Evolutionary conservation across 345 rosid species (phyloP).

Genomic region (Rhizophora mangle): DNA sequence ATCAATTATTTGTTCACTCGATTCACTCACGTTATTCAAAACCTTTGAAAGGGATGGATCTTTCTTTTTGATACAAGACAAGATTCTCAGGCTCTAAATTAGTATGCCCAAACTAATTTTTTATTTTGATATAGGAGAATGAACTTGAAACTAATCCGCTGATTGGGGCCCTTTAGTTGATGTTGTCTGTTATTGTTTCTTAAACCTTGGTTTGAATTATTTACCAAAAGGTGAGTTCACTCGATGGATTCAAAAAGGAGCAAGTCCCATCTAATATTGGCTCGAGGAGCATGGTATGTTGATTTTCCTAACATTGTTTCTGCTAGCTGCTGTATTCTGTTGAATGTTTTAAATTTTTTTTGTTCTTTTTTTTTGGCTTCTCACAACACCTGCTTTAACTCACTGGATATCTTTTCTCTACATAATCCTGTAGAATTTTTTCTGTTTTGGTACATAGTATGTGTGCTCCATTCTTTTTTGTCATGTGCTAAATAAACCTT

Average conservation of each 20-base stretch:
- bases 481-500: not conserved
- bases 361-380: not conserved
- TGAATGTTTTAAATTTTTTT: not conserved
- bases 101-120: not conserved
- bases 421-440: not conserved
- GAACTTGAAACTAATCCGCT: conserved; percentile 37
- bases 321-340: not conserved
- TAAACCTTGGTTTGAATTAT: conserved; percentile 81
- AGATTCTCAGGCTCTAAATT: not conserved
- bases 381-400: not conserved
- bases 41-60: no score
- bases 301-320: not conserved
- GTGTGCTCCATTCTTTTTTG: not conserved
- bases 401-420: no score
- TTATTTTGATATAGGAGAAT: conserved; percentile 2
- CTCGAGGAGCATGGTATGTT: conserved; percentile 95
- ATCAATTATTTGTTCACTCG: no score
- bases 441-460: no score
- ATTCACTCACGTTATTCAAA: no score
- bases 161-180: conserved; percentile 93
- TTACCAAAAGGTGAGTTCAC: conserved; percentile 62
- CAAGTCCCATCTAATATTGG: conserved; percentile 79
- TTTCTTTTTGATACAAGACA: no score
- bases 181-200: conserved; percentile 91
- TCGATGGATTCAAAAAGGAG: conserved; percentile 72